Base-by-base conservation (phyloP, 768 basidiomycete genomes). In the Agaricus subrufescens region DNA sequence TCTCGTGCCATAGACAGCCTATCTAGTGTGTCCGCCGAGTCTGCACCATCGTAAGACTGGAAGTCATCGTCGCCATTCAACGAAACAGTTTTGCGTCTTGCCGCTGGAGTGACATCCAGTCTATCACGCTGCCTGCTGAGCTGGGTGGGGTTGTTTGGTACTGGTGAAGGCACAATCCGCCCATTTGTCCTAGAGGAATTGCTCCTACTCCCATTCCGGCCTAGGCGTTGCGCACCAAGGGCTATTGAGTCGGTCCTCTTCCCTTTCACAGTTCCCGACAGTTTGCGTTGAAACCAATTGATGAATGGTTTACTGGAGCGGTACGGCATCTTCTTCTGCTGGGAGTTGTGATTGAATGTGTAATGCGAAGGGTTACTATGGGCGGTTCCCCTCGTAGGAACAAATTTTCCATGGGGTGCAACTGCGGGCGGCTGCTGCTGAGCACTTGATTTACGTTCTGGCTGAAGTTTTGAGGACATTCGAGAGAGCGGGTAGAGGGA, bases 251-350 rank as follows among this genome's bases (percentile, higher is more conserved):
- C 75, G 31, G 69, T 63, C 54, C 85, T 77, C 68, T 86, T 84
- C 23, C 74, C 63, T 58, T 80, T 82, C 38, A 76, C 83, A 23
- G 85, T 79, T 26, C 89, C 89, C 37, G 84, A 86, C 12, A 94
- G 76, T 69, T 94, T 94, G 60, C 89, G 84, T 65, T 93, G 91
- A 58, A 94, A 85, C 91, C 91, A 94, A 62, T 90, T 88, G 63
- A 94, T 85, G 62, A 94, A 87, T 8, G 91, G 91, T 66, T 91
- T 89, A 68, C 90, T 87, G 15, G 87, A 83, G 39, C 86, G 83
- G 47, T 83, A 80, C 53, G 85, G 71, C 6, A 81, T 66, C 67
- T 87, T 89, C 74, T 89, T 88, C 55, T 75, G 70, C 59, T 79
- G 79, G 34, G 66, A 62, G 3, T 71, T 59, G 58, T 77, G 76